Evolutionary conservation across 2,329 filamentous ascomycete species (phyloP).

Genomic region (Botrytis elliptica): DNA sequence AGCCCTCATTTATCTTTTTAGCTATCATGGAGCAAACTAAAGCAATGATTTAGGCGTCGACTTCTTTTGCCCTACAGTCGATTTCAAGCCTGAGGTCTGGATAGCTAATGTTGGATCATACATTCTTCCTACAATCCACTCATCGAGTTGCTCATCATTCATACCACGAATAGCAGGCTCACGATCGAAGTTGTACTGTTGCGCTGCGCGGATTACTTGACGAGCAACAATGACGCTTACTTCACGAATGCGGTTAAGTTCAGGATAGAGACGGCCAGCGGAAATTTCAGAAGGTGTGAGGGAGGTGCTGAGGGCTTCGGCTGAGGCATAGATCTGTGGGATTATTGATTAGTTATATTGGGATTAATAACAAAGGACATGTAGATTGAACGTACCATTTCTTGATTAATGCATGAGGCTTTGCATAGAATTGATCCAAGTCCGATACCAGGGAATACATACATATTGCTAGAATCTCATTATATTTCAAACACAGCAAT

Average conservation of each 20-base stretch:
- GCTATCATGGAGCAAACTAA: neutral
- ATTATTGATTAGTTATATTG: slow-evolving; percentile 50
- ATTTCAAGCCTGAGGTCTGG: neutral
- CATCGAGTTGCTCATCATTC: slow-evolving; percentile 46
- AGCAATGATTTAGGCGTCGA: slow-evolving; percentile 16
- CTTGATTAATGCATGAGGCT: slow-evolving; percentile 52
- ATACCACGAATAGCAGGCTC: slow-evolving; percentile 59
- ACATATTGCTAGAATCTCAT: slow-evolving; percentile 72
- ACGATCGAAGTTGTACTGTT: slow-evolving; percentile 65
- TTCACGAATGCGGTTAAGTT: slow-evolving; percentile 69
- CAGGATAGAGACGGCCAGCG: slow-evolving; percentile 67
- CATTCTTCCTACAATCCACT: slow-evolving; percentile 74
- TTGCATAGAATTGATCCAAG: slow-evolving; percentile 74
- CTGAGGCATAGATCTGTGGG: slow-evolving; percentile 71
- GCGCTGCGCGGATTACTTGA: slow-evolving; percentile 69
- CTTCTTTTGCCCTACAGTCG: slow-evolving; percentile 6
- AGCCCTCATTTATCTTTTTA: slow-evolving; percentile 9
- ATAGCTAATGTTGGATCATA: slow-evolving; percentile 55
- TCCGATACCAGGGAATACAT: slow-evolving; percentile 82
- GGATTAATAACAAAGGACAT: neutral
- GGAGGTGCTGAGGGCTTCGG: slow-evolving; percentile 67
- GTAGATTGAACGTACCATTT: slow-evolving; percentile 31
- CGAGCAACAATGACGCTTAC: slow-evolving; percentile 77
- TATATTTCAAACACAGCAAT: neutral
- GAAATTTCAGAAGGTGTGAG: slow-evolving; percentile 59